These are phyloP conservation scores for Gossypioides kirkii DNA, from an alignment of 345 rosid species.

Conservation along the genomic window DNA sequence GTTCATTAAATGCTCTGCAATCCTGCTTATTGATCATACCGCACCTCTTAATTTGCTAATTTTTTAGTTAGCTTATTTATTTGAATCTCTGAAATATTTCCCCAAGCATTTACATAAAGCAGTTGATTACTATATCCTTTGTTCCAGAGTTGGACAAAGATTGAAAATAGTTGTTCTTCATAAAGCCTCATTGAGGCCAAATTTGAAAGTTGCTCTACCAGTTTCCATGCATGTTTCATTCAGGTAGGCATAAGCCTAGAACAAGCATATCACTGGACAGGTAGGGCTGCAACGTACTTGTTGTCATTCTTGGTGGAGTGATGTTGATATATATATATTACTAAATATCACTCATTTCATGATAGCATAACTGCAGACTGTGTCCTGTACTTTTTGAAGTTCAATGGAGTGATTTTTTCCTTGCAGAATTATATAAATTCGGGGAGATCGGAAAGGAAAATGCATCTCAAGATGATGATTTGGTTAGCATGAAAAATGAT, in stretches of 20 bases:
- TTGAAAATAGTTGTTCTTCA: background rate
- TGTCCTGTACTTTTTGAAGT: background rate
- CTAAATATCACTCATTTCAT: background rate
- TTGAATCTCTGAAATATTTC: background rate
- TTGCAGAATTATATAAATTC: constrained; percentile 9
- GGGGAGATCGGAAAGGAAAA: constrained; percentile 39
- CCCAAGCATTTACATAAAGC: background rate
- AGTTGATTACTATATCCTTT: background rate
- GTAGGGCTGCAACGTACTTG: background rate
- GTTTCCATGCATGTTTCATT: background rate
- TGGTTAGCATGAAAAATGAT: constrained; percentile 18
- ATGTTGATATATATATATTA: background rate
- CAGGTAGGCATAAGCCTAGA: background rate
- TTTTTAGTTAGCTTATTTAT: background rate
- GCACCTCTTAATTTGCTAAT: background rate
- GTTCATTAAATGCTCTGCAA: background rate
- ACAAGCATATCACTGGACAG: background rate
- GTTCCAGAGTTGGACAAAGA: constrained; percentile 15
- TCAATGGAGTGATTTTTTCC: background rate
- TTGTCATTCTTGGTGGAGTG: background rate
- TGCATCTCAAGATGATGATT: constrained; percentile 21
- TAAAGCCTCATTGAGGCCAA: background rate
- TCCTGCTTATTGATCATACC: background rate
- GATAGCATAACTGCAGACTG: background rate
- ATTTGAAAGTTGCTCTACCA: background rate